Conservation (phyloP, 345 rosid species). For the Eucalyptus viminalis region DNA sequence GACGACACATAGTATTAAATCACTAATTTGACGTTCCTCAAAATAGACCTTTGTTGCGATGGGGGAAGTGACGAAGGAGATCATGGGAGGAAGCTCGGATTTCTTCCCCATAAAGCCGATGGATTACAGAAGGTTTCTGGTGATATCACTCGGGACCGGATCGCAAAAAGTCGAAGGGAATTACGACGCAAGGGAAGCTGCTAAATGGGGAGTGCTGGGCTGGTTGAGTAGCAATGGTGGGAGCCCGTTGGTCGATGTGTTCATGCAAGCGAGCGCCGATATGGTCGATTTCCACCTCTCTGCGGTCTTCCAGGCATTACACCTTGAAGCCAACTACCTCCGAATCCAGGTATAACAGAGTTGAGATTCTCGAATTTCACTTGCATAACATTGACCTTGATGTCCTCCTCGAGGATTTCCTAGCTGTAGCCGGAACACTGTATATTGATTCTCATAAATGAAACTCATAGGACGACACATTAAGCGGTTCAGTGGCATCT, state of each 20-base stretch:
- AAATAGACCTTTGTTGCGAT: slow-evolving; percentile 4
- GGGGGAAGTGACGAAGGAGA: slow-evolving; percentile 4
- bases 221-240: slow-evolving; percentile 1
- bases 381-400: neutral
- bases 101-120: neutral
- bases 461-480: slow-evolving; percentile 2
- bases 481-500: neutral
- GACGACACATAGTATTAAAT: neutral
- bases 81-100: neutral
- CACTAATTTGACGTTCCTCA: neutral
- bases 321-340: slow-evolving; percentile 7
- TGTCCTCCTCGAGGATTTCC: neutral
- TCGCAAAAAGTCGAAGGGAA: neutral
- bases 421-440: neutral
- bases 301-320: slow-evolving; percentile 5
- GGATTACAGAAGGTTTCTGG: neutral
- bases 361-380: neutral
- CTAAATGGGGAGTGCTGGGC: slow-evolving; percentile 18
- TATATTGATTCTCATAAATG: neutral
- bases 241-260: slow-evolving; percentile 3
- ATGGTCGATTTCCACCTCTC: slow-evolving; percentile 13
- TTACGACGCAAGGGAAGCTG: slow-evolving; percentile 1
- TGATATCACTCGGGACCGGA: slow-evolving; percentile 15
- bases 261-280: slow-evolving; percentile 8
- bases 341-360: slow-evolving; percentile 2